Evolutionary conservation across 345 rosid species (phyloP), one percentile per base, ranked within the genome.

Genomic region (Murraya koenigii): DNA sequence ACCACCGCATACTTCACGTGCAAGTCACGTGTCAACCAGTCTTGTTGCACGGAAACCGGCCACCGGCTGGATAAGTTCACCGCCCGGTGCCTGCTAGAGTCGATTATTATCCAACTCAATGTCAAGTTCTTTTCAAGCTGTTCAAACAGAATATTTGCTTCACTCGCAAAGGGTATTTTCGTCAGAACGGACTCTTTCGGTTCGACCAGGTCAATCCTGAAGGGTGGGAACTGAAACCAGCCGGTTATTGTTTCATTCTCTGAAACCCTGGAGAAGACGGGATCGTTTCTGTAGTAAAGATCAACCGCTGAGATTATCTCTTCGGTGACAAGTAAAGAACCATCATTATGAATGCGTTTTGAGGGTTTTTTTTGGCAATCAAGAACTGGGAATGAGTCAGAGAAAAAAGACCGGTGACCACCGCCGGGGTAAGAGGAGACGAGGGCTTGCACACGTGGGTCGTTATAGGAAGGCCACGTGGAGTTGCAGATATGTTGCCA

Each of bases 241-340:
- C 78, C 78, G 1, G 86, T 86, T 60, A 56, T 80, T 0, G 87
- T 90, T 61, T 87, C 91, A 6, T 82, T 83, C 59, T 82, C 85
- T 33, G 62, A 80, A 8, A 90, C 90, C 41, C 82, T 87, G 0
- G 97, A 95, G 75, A 79, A 85, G 39, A 93, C 80, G 0, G 80
- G 41, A 25, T 80, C 54, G 52, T 78, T 83, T 60, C 44, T 49
- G 74, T 89, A 90, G 71, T 78, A 87, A 25, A 95, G 56, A 86
- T 95, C 98, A 3, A 95, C 97, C 59, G 95, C 95, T 1, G 97
- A 95, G 82, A 95, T 87, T 7, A 93, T 60, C 9, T 67, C 83
- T 20, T 67, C 28, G 0, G 86, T 28, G 60, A 26, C 20, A 70
- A 74, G 23, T 44, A 69, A 59, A 30, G 82, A 52, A 32, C 5